Base-by-base conservation (phyloP, 306 rosid species). In the Quillaja saponaria region DNA sequence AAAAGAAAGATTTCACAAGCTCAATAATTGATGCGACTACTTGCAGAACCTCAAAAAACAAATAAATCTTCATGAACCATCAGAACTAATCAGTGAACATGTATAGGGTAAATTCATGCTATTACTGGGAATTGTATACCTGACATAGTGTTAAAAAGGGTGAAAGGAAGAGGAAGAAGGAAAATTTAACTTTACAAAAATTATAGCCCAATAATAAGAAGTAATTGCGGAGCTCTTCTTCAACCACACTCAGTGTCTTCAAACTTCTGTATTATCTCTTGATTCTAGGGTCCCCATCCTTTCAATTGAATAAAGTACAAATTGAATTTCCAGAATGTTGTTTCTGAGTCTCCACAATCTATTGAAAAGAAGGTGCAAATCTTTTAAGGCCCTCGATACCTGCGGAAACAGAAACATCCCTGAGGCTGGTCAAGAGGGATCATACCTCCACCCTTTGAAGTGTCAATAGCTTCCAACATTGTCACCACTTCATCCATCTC, bases 391-490 rank as follows among this genome's bases (percentile, higher is more conserved):
- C 98, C 98, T 66, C 96, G 76, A 61, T 84, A 64, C 71, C 82
- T 76, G 64, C 88, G 82, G 84, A 92, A 88, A 74, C 98, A 92
- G 14, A 86, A 57, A 76, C 98, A 92, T 57, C 98, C 81, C 69
- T 92, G 95, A 15, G 84, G 75, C 66, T 92, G 94, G 75, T 88
- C 98, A 54, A 10, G 41, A 55, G 98, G 98, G 76, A 92, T 89
- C 98, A 92, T 92, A 19, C 98, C 98, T 68, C 98, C 98, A 18
- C 98, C 98, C 76, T 86, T 92, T 8, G 95, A 81, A 14, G 98
- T 92, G 79, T 92, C 95, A 14, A 92, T 85, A 8, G 95, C 90
- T 76, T 92, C 98, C 83, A 92, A 61, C 98, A 92, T 35, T 42
- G 76, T 13, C 72, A 88, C 98, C 70, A 83, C 96, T 71, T 92